Evolutionary conservation across 2,329 filamentous ascomycete genomes (phyloP), one percentile per base, ranked within the genome.

Genomic region (Hypoxylon sp.): DNA sequence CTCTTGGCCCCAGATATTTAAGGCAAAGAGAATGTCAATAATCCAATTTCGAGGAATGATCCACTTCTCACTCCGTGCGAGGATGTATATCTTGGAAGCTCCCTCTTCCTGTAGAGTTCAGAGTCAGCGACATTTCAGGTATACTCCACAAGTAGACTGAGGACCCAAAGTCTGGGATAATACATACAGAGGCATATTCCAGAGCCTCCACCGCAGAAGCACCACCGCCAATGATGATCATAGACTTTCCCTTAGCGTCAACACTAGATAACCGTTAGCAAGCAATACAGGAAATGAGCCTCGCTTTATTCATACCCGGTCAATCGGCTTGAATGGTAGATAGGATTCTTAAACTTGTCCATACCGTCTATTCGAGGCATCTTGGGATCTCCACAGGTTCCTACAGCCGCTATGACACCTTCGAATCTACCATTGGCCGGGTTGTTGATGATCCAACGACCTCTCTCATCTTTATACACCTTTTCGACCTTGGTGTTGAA

Each of bases 11-110:
- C 94, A 90, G 56, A 96, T 86, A 78, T 97, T 97, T 74, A 94
- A 81, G 2, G 92, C 87, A 1, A 97, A 86, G 1, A 97, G 83
- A 1, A 87, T 83, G 76, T 97, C 90, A 55, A 96, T 84, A 47
- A 96, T 53, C 0, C 92, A 83, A 71, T 97, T 96, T 8, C 94
- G 87, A 0, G 93, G 93, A 57, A 95, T 94, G 69, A 96, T 93
- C 93, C 92, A 95, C 78, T 95, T 96, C 73, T 95, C 92, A 13
- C 89, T 92, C 22, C 93, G 86, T 0, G 93, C 89, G 9, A 97
- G 85, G 31, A 97, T 90, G 63, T 89, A 90, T 0, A 91, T 90
- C 74, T 93, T 89, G 6, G 83, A 82, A 0, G 92, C 93, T 3
- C 89, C 85, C 46, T 89, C 86, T 11, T 87, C 82, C 65, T 70